Evolutionary conservation across 441 rosid genomes (phyloP).

Genomic region (Gossypium schwendimanii): DNA sequence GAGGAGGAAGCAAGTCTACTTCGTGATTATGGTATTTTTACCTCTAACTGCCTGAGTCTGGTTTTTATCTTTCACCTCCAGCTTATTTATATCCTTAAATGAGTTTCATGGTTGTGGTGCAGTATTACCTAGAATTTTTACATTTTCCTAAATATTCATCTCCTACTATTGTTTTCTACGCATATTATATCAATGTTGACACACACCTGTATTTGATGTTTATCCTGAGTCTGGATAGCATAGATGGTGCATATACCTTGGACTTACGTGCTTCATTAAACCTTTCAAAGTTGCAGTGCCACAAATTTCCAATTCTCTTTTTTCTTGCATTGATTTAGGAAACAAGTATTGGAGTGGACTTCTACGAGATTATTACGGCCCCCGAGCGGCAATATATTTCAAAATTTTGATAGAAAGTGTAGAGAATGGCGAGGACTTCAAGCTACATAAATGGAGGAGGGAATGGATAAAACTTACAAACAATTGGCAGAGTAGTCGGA

Average conservation of each 20-base stretch:
- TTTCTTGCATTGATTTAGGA: slow-evolving; percentile 24
- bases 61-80: neutral
- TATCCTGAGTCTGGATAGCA: neutral
- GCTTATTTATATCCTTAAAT: neutral
- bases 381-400: slow-evolving; percentile 63
- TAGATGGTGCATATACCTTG: neutral
- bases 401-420: slow-evolving; percentile 36
- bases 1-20: slow-evolving; percentile 63
- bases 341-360: slow-evolving; percentile 78
- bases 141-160: neutral
- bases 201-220: neutral
- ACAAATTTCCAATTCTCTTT: neutral
- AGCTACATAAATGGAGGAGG: slow-evolving; percentile 49
- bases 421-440: slow-evolving; percentile 36
- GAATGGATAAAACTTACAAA: slow-evolving; percentile 67
- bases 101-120: neutral
- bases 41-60: neutral
- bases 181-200: neutral
- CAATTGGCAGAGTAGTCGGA: slow-evolving; percentile 51
- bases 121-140: neutral
- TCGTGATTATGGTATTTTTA: slow-evolving; percentile 50
- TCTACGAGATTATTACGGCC: slow-evolving; percentile 52
- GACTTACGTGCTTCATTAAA: neutral
- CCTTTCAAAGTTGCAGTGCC: neutral
- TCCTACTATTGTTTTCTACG: neutral